A percentile compares a stretch with the other conserved stretches of the same genome.
Conservation (phyloP, 2,329 filamentous ascomycete species). For the Penicillium glabrum region DNA sequence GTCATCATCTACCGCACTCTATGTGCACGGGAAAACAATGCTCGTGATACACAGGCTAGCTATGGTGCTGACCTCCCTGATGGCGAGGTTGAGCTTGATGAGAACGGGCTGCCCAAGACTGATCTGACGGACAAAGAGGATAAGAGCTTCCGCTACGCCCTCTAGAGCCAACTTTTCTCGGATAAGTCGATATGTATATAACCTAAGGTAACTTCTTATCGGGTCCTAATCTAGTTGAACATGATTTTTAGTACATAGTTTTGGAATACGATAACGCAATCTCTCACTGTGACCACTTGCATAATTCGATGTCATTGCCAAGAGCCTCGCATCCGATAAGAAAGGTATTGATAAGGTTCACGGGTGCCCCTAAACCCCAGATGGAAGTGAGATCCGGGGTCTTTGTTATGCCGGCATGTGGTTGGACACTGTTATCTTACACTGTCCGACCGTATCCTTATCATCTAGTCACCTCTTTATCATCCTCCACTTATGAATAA, state of each 20-base stretch:
- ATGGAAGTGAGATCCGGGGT: slow-evolving; percentile 18
- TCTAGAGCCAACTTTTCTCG: neutral
- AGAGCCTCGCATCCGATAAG: neutral
- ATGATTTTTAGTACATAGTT: neutral
- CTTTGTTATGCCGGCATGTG: neutral
- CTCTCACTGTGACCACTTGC: neutral
- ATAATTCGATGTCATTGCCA: neutral
- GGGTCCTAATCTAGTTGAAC: neutral
- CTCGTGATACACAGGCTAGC: slow-evolving; percentile 11
- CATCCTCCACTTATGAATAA: neutral
- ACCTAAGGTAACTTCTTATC: neutral
- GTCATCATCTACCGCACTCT: slow-evolving; percentile 15
- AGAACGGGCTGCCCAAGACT: slow-evolving; percentile 10
- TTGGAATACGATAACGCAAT: neutral
- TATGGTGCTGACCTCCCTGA: neutral
- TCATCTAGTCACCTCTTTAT: neutral
- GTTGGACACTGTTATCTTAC: slow-evolving; percentile 14
- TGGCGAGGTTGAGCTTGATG: slow-evolving; percentile 10
- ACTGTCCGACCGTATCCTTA: slow-evolving; percentile 3
- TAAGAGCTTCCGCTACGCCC: slow-evolving; percentile 10
- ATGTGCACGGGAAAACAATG: slow-evolving; percentile 13
- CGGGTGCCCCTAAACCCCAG: slow-evolving; percentile 12
- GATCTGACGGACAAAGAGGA: slow-evolving; percentile 17
- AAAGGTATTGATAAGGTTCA: neutral
- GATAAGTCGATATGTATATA: neutral